Evolutionary conservation across 371 early-diverging fungal species (phyloP).

Genomic region (Zancudomyces culisetae): DNA sequence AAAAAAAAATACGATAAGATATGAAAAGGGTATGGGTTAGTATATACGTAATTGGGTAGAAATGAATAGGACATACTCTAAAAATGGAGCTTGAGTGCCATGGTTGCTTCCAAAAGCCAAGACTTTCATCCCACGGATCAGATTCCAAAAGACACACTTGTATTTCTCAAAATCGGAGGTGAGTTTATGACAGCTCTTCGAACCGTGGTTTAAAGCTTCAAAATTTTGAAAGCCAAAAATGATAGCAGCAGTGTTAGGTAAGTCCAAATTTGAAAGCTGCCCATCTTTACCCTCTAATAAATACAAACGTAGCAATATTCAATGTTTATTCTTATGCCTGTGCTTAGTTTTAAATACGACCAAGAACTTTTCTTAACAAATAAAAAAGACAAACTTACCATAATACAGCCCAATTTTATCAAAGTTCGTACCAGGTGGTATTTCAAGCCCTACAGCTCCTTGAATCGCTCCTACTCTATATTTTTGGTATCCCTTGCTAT

Average conservation of each 20-base stretch:
- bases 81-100: constrained; percentile 26
- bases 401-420: constrained; percentile 52
- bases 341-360: constrained; percentile 1
- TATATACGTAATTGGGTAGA: neutral
- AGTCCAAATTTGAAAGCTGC: constrained; percentile 79
- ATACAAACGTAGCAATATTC: neutral
- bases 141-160: constrained; percentile 5
- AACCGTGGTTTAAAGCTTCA: constrained; percentile 15
- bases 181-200: constrained; percentile 5
- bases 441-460: constrained; percentile 72
- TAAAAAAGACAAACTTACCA: constrained; percentile 26
- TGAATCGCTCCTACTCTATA: constrained; percentile 65
- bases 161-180: constrained; percentile 10
- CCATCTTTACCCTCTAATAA: constrained; percentile 73
- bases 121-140: constrained; percentile 16
- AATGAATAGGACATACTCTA: constrained; percentile 5
- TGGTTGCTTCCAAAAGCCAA: constrained; percentile 16
- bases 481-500: constrained; percentile 27
- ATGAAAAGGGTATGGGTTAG: neutral
- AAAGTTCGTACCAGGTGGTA: constrained; percentile 49
- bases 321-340: neutral
- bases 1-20: constrained; percentile 1
- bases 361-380: constrained; percentile 4
- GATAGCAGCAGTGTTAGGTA: constrained; percentile 52
- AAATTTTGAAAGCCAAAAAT: constrained; percentile 32